phyloP scores from a whole-genome alignment of 371 early-diverging fungal species.

The Batkoa obscura region DNA sequence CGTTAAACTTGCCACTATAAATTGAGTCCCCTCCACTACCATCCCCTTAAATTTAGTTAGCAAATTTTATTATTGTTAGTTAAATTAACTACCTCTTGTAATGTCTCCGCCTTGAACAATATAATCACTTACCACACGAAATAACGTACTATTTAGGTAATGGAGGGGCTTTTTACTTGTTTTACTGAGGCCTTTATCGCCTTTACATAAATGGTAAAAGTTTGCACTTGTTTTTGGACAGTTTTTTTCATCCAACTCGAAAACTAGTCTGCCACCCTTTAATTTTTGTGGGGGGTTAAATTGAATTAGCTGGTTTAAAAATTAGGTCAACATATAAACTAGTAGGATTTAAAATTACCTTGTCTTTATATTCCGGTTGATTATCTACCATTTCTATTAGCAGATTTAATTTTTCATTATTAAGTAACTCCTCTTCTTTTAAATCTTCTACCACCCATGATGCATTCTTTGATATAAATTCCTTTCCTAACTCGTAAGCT shows the following conservation, averaged over 20 bases:
- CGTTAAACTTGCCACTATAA: conserved; percentile 43
- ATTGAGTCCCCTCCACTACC: conserved; percentile 59
- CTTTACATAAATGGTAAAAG: conserved; percentile 30
- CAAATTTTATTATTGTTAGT: not conserved
- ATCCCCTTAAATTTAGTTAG: conserved; percentile 17
- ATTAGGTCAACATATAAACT: conserved; percentile 6
- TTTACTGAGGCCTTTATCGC: conserved; percentile 20
- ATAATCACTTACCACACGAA: conserved; percentile 25
- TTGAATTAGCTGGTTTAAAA: conserved; percentile 10
- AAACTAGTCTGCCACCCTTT: conserved; percentile 22
- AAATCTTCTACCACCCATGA: not conserved
- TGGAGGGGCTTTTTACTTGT: conserved; percentile 28
- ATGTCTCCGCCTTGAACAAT: conserved; percentile 72
- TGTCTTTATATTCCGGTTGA: not conserved
- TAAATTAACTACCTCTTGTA: conserved; percentile 20
- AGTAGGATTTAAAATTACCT: not conserved
- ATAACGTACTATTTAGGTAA: conserved; percentile 24
- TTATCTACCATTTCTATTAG: not conserved
- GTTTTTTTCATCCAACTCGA: conserved; percentile 22
- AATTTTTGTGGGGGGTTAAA: conserved; percentile 18
- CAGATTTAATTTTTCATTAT: not conserved
- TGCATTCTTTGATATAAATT: conserved; percentile 1
- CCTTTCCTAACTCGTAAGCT: not conserved
- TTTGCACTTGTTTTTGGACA: conserved; percentile 43
- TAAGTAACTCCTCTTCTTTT: not conserved